phyloP scores from a whole-genome alignment of 2,329 filamentous ascomycete species.

The Gremmenia infestans region DNA sequence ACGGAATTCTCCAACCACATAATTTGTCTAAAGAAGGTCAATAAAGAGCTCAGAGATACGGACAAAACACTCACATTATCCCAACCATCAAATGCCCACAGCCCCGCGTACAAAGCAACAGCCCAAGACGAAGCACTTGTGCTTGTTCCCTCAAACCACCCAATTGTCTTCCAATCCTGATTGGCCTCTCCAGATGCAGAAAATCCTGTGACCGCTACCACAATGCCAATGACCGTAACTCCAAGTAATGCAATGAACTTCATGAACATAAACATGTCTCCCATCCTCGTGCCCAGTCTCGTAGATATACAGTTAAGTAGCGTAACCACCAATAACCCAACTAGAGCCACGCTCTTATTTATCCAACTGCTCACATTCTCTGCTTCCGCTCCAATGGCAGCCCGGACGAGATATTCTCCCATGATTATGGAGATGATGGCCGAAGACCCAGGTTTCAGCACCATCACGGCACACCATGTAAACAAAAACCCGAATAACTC shows the following conservation, averaged over 20 bases:
- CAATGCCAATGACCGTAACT: slow-evolving; percentile 80
- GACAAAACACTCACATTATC: slow-evolving; percentile 70
- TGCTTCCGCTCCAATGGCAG: slow-evolving; percentile 79
- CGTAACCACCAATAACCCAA: slow-evolving; percentile 71
- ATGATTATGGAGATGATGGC: slow-evolving; percentile 98
- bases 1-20: slow-evolving; percentile 94
- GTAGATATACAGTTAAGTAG: slow-evolving; percentile 89
- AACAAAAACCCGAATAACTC: slow-evolving; percentile 91
- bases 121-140: slow-evolving; percentile 81
- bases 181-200: slow-evolving; percentile 72
- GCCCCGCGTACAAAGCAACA: slow-evolving; percentile 86
- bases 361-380: slow-evolving; percentile 79
- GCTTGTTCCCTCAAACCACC: slow-evolving; percentile 86
- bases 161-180: slow-evolving; percentile 77
- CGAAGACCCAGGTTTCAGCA: slow-evolving; percentile 87
- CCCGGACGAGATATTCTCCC: slow-evolving; percentile 92
- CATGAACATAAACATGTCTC: slow-evolving; percentile 93
- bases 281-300: slow-evolving; percentile 76
- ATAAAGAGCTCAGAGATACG: slow-evolving; percentile 3
- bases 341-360: slow-evolving; percentile 79
- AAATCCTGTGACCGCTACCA: slow-evolving; percentile 82
- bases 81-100: slow-evolving; percentile 99
- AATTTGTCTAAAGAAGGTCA: slow-evolving; percentile 68
- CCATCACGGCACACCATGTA: slow-evolving; percentile 91
- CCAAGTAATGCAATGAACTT: slow-evolving; percentile 88